Percentiles rank a stretch among this genome's conserved stretches.
phyloP scores from a whole-genome alignment of 306 rosid species.

The Trifolium repens region DNA sequence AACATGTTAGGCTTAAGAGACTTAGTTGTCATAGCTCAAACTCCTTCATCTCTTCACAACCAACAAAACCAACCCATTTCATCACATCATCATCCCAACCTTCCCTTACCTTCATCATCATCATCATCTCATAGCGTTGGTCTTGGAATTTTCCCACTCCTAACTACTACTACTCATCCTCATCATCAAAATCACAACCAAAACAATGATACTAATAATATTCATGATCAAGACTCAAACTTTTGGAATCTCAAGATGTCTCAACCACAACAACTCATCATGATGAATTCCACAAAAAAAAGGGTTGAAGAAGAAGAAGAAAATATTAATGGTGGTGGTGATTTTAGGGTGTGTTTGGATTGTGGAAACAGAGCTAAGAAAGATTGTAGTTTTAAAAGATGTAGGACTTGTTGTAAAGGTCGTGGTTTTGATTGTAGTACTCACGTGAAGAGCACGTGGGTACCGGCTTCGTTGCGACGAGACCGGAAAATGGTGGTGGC shows the following conservation, averaged over 20 bases:
- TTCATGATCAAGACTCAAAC: slow-evolving; percentile 34
- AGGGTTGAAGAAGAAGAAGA: slow-evolving; percentile 41
- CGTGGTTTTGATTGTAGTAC: slow-evolving; percentile 73
- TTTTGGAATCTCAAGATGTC: slow-evolving; percentile 60
- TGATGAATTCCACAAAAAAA: slow-evolving; percentile 39
- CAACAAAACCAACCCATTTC: slow-evolving; percentile 60
- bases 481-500: slow-evolving; percentile 45
- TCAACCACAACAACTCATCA: slow-evolving; percentile 41
- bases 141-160: slow-evolving; percentile 80
- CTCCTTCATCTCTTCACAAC: slow-evolving; percentile 55
- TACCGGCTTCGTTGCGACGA: slow-evolving; percentile 62
- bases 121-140: slow-evolving; percentile 69
- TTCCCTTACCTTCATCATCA: slow-evolving; percentile 59
- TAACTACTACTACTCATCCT: slow-evolving; percentile 51
- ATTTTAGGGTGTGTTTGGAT: slow-evolving; percentile 64
- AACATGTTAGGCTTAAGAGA: slow-evolving; percentile 86
- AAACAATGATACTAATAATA: neutral
- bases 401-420: slow-evolving; percentile 86
- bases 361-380: slow-evolving; percentile 89
- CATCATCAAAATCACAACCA: slow-evolving; percentile 11
- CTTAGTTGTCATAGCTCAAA: slow-evolving; percentile 70
- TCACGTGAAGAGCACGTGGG: slow-evolving; percentile 91
- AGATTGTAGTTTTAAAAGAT: slow-evolving; percentile 65
- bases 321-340: neutral
- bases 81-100: slow-evolving; percentile 54